Evolutionary conservation across 352 stramenopile genomes (phyloP).

Genomic region (Globisporangium sylvaticum): DNA sequence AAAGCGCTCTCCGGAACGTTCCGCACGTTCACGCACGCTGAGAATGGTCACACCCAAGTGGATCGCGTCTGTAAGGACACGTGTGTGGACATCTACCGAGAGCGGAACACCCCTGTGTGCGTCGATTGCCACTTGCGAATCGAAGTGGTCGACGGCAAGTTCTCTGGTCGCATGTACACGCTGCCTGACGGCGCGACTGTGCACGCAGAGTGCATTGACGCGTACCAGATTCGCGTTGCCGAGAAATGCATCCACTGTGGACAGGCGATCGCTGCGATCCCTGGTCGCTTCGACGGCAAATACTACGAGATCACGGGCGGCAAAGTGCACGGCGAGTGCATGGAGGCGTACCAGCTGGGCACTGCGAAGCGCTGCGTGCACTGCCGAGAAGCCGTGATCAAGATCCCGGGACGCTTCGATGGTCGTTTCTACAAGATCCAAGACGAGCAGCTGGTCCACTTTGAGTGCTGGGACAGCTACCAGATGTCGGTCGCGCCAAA

Average conservation of each 20-base stretch:
- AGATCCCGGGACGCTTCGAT: slow-evolving; percentile 66
- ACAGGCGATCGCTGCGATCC: slow-evolving; percentile 71
- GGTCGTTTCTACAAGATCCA: slow-evolving; percentile 87
- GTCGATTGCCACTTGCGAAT: slow-evolving; percentile 75
- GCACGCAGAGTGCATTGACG: slow-evolving; percentile 83
- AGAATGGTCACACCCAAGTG: slow-evolving; percentile 48
- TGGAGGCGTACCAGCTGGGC: slow-evolving; percentile 68
- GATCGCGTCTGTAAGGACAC: slow-evolving; percentile 75
- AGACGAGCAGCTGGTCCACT: slow-evolving; percentile 65
- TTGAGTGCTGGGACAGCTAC: slow-evolving; percentile 85
- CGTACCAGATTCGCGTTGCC: slow-evolving; percentile 76
- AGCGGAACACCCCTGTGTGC: slow-evolving; percentile 71
- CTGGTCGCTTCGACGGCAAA: slow-evolving; percentile 70
- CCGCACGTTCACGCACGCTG: slow-evolving; percentile 58
- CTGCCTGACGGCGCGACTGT: slow-evolving; percentile 70
- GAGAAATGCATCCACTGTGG: slow-evolving; percentile 82
- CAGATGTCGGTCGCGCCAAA: slow-evolving; percentile 67
- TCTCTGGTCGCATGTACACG: slow-evolving; percentile 79
- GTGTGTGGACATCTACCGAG: slow-evolving; percentile 68
- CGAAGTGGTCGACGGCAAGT: slow-evolving; percentile 63
- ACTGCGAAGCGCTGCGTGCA: slow-evolving; percentile 75
- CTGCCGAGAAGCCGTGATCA: slow-evolving; percentile 64
- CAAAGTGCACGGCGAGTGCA: slow-evolving; percentile 82
- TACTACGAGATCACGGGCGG: slow-evolving; percentile 74
- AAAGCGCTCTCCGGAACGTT: slow-evolving; percentile 58